phyloP scores from a whole-genome alignment of 1,284 basidiomycete species.

The Pseudozyma pruni region DNA sequence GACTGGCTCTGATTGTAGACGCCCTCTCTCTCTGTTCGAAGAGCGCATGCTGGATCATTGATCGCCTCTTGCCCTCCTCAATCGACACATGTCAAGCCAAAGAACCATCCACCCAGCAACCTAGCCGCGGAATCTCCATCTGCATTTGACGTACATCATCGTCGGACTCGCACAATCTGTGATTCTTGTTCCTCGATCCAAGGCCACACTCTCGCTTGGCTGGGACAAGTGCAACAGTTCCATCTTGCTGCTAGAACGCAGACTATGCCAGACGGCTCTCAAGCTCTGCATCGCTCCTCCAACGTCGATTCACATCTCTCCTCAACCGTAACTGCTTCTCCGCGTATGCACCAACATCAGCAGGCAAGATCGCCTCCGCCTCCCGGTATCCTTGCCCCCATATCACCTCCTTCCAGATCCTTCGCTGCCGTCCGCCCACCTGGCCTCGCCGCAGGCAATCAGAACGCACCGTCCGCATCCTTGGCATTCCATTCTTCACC shows the following conservation, averaged over 20 bases:
- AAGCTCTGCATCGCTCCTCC: conserved; percentile 9
- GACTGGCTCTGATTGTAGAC: too few species aligned
- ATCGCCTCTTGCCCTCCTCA: too few species aligned
- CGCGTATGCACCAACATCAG: conserved; percentile 20
- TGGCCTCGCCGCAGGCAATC: conserved; percentile 6
- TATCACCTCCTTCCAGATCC: conserved; percentile 16
- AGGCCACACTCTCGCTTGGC: not conserved
- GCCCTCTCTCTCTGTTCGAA: too few species aligned
- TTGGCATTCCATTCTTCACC: conserved; percentile 27
- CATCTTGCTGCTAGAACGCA: conserved; percentile 1
- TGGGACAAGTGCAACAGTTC: too few species aligned
- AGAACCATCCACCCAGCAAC: too few species aligned
- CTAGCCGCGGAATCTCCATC: too few species aligned
- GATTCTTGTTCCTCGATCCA: too few species aligned
- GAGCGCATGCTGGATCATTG: too few species aligned
- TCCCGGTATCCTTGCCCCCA: conserved; percentile 12
- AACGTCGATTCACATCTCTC: conserved; percentile 7
- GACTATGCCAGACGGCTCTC: conserved; percentile 40
- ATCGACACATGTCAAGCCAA: too few species aligned
- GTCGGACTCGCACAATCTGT: too few species aligned
- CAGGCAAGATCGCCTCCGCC: conserved; percentile 14
- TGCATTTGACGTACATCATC: too few species aligned
- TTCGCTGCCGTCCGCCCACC: conserved; percentile 4
- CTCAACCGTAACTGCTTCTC: conserved; percentile 1
- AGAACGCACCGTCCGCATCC: conserved; percentile 6